A percentile compares a stretch with the other conserved stretches of the same genome.
phyloP scores from a whole-genome alignment of 805 yeast species.

The Myxozyma udenii region DNA sequence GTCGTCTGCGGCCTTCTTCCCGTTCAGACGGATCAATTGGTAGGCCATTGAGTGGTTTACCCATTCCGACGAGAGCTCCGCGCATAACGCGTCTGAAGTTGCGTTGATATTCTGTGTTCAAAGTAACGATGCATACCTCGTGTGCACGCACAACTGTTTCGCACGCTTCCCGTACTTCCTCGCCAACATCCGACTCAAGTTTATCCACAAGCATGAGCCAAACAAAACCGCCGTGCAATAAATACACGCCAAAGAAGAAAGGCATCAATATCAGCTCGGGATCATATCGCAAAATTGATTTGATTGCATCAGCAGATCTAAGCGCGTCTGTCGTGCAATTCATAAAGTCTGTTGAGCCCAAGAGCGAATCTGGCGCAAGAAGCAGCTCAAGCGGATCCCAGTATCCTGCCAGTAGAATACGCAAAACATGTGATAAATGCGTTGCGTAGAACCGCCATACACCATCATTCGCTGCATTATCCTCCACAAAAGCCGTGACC shows the following conservation, averaged over 20 bases:
- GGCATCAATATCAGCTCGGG: slow-evolving; percentile 36
- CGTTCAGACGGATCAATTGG: slow-evolving; percentile 29
- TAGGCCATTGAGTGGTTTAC: slow-evolving; percentile 25
- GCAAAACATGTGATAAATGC: slow-evolving; percentile 31
- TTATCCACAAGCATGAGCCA: slow-evolving; percentile 33
- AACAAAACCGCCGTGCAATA: slow-evolving; percentile 35
- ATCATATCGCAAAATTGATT: slow-evolving; percentile 32
- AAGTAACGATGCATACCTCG: slow-evolving; percentile 36
- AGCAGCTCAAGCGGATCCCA: slow-evolving; percentile 37
- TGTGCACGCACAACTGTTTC: slow-evolving; percentile 37
- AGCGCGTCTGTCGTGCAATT: slow-evolving; percentile 32
- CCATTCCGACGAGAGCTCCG: slow-evolving; percentile 35
- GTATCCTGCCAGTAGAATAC: slow-evolving; percentile 32
- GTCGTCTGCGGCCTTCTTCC: slow-evolving; percentile 33
- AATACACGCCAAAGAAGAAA: slow-evolving; percentile 35
- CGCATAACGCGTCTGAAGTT: slow-evolving; percentile 36
- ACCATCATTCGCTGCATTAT: slow-evolving; percentile 1
- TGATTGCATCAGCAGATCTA: slow-evolving; percentile 32
- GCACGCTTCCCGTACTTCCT: slow-evolving; percentile 33
- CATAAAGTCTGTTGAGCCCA: slow-evolving; percentile 29
- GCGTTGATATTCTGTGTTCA: slow-evolving; percentile 36
- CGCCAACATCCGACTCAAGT: slow-evolving; percentile 31
- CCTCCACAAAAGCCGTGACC: slow-evolving; percentile 1
- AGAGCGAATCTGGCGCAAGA: slow-evolving; percentile 27
- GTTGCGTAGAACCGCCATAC: slow-evolving; percentile 22